Evolutionary conservation across 2,329 filamentous ascomycete genomes (phyloP), one percentile per base, ranked within the genome.

Genomic region (Tolypocladium inflatum): DNA sequence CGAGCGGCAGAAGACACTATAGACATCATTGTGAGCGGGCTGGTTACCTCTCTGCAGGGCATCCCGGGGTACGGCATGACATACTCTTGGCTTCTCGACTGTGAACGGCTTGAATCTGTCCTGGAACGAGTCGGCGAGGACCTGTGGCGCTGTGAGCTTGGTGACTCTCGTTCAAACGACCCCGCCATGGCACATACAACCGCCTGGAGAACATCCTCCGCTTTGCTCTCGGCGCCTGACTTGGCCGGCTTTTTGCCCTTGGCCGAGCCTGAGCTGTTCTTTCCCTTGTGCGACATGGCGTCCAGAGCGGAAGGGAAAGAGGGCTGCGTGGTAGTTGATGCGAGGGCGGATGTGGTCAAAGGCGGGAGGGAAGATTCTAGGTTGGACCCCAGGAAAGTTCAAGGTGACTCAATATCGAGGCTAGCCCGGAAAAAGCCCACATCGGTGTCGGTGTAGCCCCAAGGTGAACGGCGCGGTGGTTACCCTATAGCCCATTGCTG

Each of bases 51-150:
- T 52, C 48, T 37, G 30, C 30, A 13, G 15, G 30, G 48, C 30
- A 52, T 5, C 19, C 9, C 10, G 19, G 19, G 48, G 5, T 5
- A 37, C 3, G 19, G 30, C 19, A 35, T 5, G 48, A 13, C 60
- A 54, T 59, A 94, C 91, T 80, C 94, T 84, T 69, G 94, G 94
- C 64, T 84, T 89, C 71, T 96, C 90, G 58, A 95, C 77, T 0
- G 91, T 93, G 69, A 97, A 94, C 0, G 94, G 94, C 65, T 82
- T 84, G 75, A 96, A 99, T 71, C 91, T 82, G 54, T 91, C 91
- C 73, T 97, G 92, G 71, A 96, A 99, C 1, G 91, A 92, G 78
- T 99, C 94, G 63, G 93, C 89, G 63, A 99, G 85, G 59, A 99
- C 81, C 89, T 94, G 63, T 51, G 33, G 56, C 17, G 55, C 43